Base-by-base conservation (phyloP, 2,329 filamentous ascomycete genomes). In the Chrysosporium queenslandicum region DNA sequence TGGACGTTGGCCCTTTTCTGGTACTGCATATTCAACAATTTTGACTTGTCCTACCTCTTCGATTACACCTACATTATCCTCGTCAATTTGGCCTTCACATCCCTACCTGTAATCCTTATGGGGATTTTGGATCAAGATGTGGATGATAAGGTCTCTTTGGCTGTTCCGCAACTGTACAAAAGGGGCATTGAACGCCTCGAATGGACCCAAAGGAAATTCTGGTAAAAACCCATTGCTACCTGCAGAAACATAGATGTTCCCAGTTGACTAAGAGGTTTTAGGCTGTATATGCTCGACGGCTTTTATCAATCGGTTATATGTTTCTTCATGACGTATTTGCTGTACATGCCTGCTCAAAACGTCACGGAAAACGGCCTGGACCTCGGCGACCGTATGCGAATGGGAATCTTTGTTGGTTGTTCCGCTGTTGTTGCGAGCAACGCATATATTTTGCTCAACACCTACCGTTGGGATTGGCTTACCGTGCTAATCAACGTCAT, bases 1-100 rank as follows among this genome's bases (percentile, higher is more conserved):
- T 98, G 92, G 92, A 92, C 88, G 0, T 91, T 96, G 65, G 80
- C 85, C 40, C 86, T 98, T 54, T 96, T 97, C 77, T 97, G 91
- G 91, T 98, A 87, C 70, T 89, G 94, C 66, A 87, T 95, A 51
- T 98, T 86, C 71, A 88, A 86, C 75, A 85, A 94, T 71, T 96
- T 94, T 68, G 92, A 98, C 72, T 89, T 91, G 68, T 91, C 91
- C 42, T 97, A 96, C 66, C 81, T 96, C 50, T 96, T 94, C 73
- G 92, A 98, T 69, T 96, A 95, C 74, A 94, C 88, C 36, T 98
- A 97, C 71, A 95, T 98, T 63, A 77, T 97, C 57, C 79, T 97
- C 66, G 95, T 94, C 77, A 97, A 97, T 72, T 75, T 98, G 67
- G 86, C 90, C 53, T 98, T 98, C 70, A 98, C 92, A 4, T 98